phyloP scores from a whole-genome alignment of 2,329 filamentous ascomycete species.

The Neopestalotiopsis clavispora region DNA sequence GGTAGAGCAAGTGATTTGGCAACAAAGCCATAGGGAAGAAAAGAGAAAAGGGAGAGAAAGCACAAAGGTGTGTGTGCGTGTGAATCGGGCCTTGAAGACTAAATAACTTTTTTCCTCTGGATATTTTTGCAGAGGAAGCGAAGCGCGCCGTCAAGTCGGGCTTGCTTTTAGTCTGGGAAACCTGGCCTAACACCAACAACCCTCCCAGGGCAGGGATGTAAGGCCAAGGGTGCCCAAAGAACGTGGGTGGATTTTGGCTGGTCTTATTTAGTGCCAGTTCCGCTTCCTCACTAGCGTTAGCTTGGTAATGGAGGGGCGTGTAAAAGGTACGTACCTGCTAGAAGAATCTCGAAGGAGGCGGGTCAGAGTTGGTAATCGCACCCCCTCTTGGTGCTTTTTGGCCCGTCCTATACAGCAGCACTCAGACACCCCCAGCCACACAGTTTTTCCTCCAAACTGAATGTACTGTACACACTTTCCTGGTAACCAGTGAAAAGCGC shows the following conservation, averaged over 20 bases:
- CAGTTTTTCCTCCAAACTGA: conserved; percentile 4
- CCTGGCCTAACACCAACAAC: conserved; percentile 19
- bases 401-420: background rate
- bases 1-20: conserved; percentile 31
- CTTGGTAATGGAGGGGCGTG: conserved; percentile 20
- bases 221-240: conserved; percentile 3
- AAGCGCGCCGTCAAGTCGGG: conserved; percentile 4
- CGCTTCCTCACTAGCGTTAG: background rate
- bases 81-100: conserved; percentile 30
- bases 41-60: conserved; percentile 22
- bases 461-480: conserved; percentile 1
- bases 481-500: background rate
- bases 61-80: conserved; percentile 24
- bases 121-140: background rate
- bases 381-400: conserved; percentile 8
- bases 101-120: conserved; percentile 25
- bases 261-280: background rate
- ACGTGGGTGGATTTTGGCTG: background rate
- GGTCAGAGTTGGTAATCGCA: conserved; percentile 17
- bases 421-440: conserved; percentile 18
- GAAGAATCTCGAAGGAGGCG: conserved; percentile 17
- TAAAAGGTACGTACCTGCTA: background rate
- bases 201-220: conserved; percentile 1
- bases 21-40: conserved; percentile 35
- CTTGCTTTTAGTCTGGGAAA: background rate